Base-by-base conservation (phyloP, 2,329 filamentous ascomycete species). In the Beauveria sp. region DNA sequence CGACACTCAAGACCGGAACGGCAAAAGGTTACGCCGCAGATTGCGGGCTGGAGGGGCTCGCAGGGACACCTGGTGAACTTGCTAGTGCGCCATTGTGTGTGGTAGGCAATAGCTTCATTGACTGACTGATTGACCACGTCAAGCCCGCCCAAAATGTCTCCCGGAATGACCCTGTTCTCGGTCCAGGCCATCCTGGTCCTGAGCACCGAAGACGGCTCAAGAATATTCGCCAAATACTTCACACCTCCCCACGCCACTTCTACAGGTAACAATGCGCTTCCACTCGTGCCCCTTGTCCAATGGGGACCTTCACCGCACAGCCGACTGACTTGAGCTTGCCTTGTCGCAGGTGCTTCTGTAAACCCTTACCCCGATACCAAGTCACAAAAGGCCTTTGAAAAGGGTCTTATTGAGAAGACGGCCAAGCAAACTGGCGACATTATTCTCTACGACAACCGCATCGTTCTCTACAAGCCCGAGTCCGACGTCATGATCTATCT, bases 381-480 rank as follows among this genome's bases (percentile, higher is more conserved):
- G 80, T 87, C 96, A 69, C 95, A 99, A 78, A 96, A 96, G 76
- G 84, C 90, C 2, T 99, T 99, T 72, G 95, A 99, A 77, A 97
- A 97, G 80, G 95, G 93, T 6, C 84, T 99, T 45, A 79, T 97
- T 64, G 88, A 96, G 71, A 98, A 99, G 83, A 98, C 95, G 18
- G 88, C 90, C 67, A 99, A 98, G 82, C 91, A 96, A 79, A 93
- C 86, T 16, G 91, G 89, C 69, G 95, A 98, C 78, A 95, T 99
- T 70, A 96, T 99, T 69, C 86, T 99, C 61, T 98, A 97, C 78
- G 95, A 99, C 78, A 96, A 96, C 79, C 87, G 91, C 70, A 89
- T 99, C 64, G 91, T 98, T 61, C 88, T 98, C 58, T 99, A 97
- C 83, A 99, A 99, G 86, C 89, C 89, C 79, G 95, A 99, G 80